Evolutionary conservation across 2,329 filamentous ascomycete genomes (phyloP).

Genomic region (Aspergillus arachidicola): DNA sequence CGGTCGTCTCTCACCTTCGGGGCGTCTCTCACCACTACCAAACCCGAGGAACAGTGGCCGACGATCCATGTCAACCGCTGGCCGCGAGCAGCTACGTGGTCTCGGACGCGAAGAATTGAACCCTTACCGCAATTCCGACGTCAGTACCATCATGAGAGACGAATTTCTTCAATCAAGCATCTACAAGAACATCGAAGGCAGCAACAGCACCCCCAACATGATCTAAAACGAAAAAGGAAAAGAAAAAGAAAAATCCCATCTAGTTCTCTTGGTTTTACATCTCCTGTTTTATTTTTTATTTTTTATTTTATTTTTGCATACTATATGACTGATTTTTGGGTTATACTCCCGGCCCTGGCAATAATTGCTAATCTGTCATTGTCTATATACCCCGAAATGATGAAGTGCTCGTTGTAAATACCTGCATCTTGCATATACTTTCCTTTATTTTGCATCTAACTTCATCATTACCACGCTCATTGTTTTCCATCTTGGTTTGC

Average conservation of each 20-base stretch:
- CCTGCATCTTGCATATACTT: background rate
- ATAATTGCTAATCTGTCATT: constrained; percentile 2
- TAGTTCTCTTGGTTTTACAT: background rate
- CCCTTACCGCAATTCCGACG: constrained; percentile 42
- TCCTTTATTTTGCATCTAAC: background rate
- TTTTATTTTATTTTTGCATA: background rate
- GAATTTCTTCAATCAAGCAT: constrained; percentile 35
- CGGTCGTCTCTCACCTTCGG: constrained; percentile 18
- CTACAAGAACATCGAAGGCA: constrained; percentile 18
- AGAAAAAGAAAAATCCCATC: background rate
- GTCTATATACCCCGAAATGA: constrained; percentile 1
- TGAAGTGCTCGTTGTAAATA: constrained; percentile 6
- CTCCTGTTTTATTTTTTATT: background rate
- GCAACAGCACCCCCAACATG: constrained; percentile 1
- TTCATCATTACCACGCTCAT: background rate
- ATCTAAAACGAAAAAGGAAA: background rate
- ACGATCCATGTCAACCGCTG: constrained; percentile 30
- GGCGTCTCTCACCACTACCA: constrained; percentile 21
- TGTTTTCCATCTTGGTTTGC: background rate
- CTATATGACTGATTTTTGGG: background rate
- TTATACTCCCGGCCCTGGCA: background rate
- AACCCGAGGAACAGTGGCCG: constrained; percentile 12
- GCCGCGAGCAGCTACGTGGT: constrained; percentile 35
- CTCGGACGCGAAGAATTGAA: constrained; percentile 37
- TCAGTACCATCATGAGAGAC: constrained; percentile 38